phyloP scores from a whole-genome alignment of 176 grass and related monocot genomes.

The Lolium rigidum region DNA sequence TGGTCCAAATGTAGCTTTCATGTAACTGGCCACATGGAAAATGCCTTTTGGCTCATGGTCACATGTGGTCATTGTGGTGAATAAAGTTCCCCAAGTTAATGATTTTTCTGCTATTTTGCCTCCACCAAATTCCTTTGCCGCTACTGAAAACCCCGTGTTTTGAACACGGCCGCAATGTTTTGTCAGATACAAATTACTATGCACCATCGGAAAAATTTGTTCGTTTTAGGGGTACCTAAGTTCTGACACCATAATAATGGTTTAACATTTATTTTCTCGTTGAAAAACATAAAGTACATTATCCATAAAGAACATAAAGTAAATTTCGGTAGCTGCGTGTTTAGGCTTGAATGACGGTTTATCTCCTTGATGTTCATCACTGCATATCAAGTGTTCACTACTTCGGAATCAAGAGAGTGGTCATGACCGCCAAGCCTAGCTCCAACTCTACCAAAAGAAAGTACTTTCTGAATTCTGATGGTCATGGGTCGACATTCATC shows the following conservation, averaged over 20 bases:
- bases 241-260: not conserved
- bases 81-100: conserved; percentile 1
- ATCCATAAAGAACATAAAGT: not conserved
- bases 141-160: not conserved
- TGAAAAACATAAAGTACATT: not conserved
- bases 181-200: not conserved
- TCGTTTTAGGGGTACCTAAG: not conserved
- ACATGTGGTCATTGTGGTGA: not conserved
- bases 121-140: too few relatives aligned
- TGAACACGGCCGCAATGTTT: not conserved
- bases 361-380: conserved; percentile 33
- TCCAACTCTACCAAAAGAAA: not conserved
- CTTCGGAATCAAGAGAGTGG: conserved; percentile 12
- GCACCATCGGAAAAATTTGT: not conserved
- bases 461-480: conserved; percentile 4
- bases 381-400: conserved; percentile 17
- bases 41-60: conserved; percentile 24
- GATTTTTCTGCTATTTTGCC: too few relatives aligned
- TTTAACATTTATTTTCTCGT: not conserved
- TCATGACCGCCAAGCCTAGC: not conserved
- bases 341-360: conserved; percentile 11
- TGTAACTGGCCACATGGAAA: not conserved
- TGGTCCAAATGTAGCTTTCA: not conserved
- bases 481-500: not conserved
- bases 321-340: conserved; percentile 22